These are phyloP conservation scores for Albizia julibrissin DNA, from an alignment of 306 rosid species.

Conservation along the genomic window DNA sequence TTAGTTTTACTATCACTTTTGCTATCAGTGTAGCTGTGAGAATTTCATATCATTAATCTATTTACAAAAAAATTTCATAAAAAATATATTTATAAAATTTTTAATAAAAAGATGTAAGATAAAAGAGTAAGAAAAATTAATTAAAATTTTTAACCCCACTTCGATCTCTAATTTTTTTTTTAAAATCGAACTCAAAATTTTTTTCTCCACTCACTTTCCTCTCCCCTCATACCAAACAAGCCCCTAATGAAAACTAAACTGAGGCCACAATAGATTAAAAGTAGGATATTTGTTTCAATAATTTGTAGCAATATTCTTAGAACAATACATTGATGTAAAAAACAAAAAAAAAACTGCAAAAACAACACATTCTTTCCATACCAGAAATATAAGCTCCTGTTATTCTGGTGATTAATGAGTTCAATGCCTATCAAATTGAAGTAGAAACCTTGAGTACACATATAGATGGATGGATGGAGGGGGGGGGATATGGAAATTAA, in stretches of 20 bases:
- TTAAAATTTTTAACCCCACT: too few relatives aligned
- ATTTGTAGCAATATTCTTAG: not conserved
- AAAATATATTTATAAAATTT: too few relatives aligned
- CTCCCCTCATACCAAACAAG: too few relatives aligned
- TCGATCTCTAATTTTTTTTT: too few relatives aligned
- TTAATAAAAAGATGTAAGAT: too few relatives aligned
- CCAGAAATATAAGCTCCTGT: constrained; percentile 26
- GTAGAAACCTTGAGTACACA: constrained; percentile 42
- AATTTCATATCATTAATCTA: not conserved
- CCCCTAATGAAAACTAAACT: not conserved
- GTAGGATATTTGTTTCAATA: not conserved
- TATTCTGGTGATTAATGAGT: constrained; percentile 40
- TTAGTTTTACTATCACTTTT: not conserved
- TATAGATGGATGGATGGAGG: not conserved
- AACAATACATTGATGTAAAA: not conserved
- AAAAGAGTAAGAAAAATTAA: too few relatives aligned
- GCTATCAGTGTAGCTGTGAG: not conserved
- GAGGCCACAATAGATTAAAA: not conserved
- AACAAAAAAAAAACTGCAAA: not conserved
- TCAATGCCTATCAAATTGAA: constrained; percentile 37
- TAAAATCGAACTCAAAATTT: too few relatives aligned
- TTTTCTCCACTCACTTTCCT: too few relatives aligned
- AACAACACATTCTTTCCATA: not conserved
- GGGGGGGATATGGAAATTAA: not conserved
- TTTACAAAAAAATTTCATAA: not conserved